Conservation (phyloP, 2,329 filamentous ascomycete genomes). For the Neoscytalidium dimidiatum region DNA sequence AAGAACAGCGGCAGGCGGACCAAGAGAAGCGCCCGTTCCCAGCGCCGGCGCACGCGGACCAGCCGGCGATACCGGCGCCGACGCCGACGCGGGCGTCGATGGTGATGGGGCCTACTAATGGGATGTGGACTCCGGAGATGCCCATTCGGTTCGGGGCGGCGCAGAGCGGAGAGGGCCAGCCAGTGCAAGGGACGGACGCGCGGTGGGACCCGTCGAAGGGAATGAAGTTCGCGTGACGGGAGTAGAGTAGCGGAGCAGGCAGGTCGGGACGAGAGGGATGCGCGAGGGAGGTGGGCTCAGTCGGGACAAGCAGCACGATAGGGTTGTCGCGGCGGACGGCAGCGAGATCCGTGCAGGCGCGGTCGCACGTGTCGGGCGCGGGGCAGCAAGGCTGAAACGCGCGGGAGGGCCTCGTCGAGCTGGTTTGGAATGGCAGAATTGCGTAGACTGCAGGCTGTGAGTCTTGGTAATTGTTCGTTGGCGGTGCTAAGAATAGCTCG, state of each 20-base stretch:
- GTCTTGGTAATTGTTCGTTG: background rate
- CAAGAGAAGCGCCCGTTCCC: constrained; percentile 44
- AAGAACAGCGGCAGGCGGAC: constrained; percentile 50
- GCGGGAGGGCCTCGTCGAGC: background rate
- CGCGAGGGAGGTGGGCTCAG: background rate
- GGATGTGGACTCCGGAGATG: constrained; percentile 78
- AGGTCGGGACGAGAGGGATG: too few species aligned
- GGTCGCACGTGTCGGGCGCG: constrained; percentile 11
- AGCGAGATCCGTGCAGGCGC: constrained; percentile 1
- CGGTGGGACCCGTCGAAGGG: constrained; percentile 43
- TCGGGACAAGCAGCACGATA: background rate
- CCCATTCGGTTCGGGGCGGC: constrained; percentile 72
- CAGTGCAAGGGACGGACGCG: constrained; percentile 30
- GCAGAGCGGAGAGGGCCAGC: constrained; percentile 1
- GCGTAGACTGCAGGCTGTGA: background rate
- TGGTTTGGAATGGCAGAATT: background rate
- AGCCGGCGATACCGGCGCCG: constrained; percentile 16
- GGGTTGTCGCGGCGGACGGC: background rate
- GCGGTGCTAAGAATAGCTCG: constrained; percentile 17
- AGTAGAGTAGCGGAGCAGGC: background rate
- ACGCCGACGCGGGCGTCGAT: constrained; percentile 42
- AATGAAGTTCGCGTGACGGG: constrained; percentile 39
- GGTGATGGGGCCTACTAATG: constrained; percentile 35
- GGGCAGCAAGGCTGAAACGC: constrained; percentile 20
- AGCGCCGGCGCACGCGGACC: constrained; percentile 10